These are phyloP conservation scores for Cercospora sesami DNA, from an alignment of 2,329 filamentous ascomycete genomes.

Conservation along the genomic window DNA sequence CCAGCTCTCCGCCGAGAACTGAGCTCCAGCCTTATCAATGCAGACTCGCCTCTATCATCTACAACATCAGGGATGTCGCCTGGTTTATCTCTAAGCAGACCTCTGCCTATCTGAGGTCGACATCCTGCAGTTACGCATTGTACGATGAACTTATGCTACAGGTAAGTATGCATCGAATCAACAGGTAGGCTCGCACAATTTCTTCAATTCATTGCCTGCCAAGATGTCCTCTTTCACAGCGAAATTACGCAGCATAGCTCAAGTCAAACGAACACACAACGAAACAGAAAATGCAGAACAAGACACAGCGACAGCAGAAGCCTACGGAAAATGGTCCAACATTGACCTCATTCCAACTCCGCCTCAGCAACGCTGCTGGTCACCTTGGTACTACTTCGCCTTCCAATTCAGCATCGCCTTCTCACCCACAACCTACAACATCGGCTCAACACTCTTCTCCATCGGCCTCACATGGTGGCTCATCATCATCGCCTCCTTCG, in stretches of 20 bases:
- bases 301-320: not conserved
- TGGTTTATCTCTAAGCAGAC: constrained; percentile 11
- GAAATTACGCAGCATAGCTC: not conserved
- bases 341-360: constrained; percentile 30
- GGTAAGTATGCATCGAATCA: not conserved
- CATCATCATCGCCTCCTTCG: constrained; percentile 36
- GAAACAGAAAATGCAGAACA: not conserved
- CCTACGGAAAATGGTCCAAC: constrained; percentile 30
- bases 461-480: constrained; percentile 40
- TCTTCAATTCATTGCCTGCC: not conserved
- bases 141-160: not conserved
- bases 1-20: not conserved
- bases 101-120: constrained; percentile 18
- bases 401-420: constrained; percentile 41
- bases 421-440: constrained; percentile 40
- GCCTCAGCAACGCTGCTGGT: constrained; percentile 28
- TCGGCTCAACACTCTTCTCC: constrained; percentile 36
- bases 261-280: constrained; percentile 5
- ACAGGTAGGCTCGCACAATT: not conserved
- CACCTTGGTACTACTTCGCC: constrained; percentile 36
- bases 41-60: constrained; percentile 10
- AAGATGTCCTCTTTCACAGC: constrained; percentile 6
- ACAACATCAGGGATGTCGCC: not conserved
- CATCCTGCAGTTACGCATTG: not conserved
- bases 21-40: constrained; percentile 12